Conservation (phyloP, 1,284 basidiomycete species). For the Tilletia horrida region DNA sequence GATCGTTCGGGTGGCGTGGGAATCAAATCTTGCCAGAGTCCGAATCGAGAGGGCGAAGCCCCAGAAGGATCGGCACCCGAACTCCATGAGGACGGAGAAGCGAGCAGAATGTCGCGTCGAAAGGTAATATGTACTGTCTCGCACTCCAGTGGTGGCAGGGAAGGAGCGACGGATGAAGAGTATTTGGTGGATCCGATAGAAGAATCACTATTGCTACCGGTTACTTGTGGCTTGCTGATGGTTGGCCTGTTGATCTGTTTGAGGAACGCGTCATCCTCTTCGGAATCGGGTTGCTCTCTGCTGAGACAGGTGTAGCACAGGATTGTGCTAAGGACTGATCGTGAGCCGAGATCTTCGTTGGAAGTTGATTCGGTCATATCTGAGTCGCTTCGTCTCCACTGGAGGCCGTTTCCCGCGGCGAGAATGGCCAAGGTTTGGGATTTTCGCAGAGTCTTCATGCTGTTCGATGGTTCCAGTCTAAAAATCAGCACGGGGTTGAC, state of each 20-base stretch:
- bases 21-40: slow-evolving; percentile 3
- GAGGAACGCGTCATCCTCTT: not conserved
- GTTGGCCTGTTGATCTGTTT: not conserved
- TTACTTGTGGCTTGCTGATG: not conserved
- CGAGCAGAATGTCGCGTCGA: slow-evolving; percentile 4
- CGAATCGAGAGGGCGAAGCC: not conserved
- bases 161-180: slow-evolving; percentile 3
- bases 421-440: slow-evolving; percentile 3
- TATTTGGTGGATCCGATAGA: slow-evolving; percentile 2
- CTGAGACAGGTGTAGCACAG: not conserved
- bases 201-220: not conserved
- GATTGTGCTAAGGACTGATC: not conserved
- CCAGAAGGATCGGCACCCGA: not conserved
- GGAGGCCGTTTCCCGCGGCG: slow-evolving; percentile 9
- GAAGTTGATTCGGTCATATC: not conserved
- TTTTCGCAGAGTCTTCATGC: slow-evolving; percentile 3
- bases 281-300: not conserved
- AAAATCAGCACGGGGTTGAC: too few species aligned
- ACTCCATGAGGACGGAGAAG: slow-evolving; percentile 10
- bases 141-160: slow-evolving; percentile 12
- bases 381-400: slow-evolving; percentile 7
- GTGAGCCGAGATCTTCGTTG: not conserved
- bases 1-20: slow-evolving; percentile 4
- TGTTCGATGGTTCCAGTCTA: too few species aligned
- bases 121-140: slow-evolving; percentile 10